Percentiles rank a stretch among this genome's conserved stretches.
These are phyloP conservation scores for Blastobotrys parvus DNA, from an alignment of 805 yeast genomes.

Conservation along the genomic window DNA sequence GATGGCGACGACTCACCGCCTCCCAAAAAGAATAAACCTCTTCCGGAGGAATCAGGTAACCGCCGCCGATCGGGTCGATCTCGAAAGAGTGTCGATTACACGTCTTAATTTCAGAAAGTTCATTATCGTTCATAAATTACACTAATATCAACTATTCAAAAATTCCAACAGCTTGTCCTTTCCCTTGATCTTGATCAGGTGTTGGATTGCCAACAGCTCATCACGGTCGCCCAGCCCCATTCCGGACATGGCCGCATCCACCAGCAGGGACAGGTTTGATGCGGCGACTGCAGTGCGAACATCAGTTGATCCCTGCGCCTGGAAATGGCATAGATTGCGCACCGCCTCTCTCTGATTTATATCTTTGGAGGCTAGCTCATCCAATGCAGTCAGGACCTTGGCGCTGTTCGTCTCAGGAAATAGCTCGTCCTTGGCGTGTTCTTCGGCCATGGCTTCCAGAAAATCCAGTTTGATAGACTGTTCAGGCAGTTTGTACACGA, in stretches of 20 bases:
- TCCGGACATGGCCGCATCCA: conserved; percentile 31
- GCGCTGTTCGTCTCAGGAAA: conserved; percentile 27
- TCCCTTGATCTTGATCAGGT: conserved; percentile 61
- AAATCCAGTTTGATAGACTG: conserved; percentile 63
- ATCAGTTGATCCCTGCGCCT: conserved; percentile 28
- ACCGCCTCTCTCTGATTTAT: conserved; percentile 25
- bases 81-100: not conserved
- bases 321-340: conserved; percentile 30
- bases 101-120: too few relatives aligned
- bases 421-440: conserved; percentile 26
- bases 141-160: too few relatives aligned
- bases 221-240: conserved; percentile 9
- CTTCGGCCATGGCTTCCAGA: conserved; percentile 39
- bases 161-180: conserved; percentile 54
- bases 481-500: conserved; percentile 60
- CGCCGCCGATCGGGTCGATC: not conserved
- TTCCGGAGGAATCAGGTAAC: too few relatives aligned
- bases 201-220: conserved; percentile 43
- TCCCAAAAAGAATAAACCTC: too few relatives aligned
- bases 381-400: conserved; percentile 31
- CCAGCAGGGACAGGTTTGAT: conserved; percentile 20
- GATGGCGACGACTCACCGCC: too few relatives aligned
- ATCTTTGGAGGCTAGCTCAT: conserved; percentile 22
- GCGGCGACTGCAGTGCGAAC: conserved; percentile 24
- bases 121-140: too few relatives aligned